Percentiles rank a stretch among this genome's conserved stretches.
These are phyloP conservation scores for Scutellaria galericulata DNA, from an alignment of 257 asterid genomes.

Conservation along the genomic window DNA sequence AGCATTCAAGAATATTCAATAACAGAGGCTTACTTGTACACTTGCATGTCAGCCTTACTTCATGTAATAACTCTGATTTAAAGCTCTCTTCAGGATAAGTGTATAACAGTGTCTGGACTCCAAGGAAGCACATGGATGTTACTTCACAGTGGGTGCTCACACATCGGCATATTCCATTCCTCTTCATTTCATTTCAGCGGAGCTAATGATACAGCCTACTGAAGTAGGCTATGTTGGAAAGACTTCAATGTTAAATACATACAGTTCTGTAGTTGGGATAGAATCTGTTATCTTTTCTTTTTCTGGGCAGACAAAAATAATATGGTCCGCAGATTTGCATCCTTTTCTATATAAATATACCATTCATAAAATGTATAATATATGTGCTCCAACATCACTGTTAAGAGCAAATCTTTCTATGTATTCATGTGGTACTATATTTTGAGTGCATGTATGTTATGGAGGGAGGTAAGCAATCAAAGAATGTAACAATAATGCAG, in stretches of 20 bases:
- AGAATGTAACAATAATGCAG: no score
- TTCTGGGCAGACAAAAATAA: neutral
- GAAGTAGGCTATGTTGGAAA: no score
- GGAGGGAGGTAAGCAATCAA: no score
- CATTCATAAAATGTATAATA: neutral
- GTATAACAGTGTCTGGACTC: neutral
- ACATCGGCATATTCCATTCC: neutral
- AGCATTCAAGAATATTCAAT: conserved; percentile 3
- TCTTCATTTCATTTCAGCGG: neutral
- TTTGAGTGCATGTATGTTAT: no score
- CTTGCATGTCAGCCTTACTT: neutral
- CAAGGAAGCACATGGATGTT: neutral
- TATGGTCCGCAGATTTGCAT: neutral
- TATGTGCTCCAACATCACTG: neutral
- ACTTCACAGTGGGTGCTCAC: no score
- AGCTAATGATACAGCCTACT: neutral
- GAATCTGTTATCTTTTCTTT: neutral
- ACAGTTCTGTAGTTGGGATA: neutral
- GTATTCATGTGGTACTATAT: neutral
- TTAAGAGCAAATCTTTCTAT: neutral
- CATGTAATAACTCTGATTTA: neutral
- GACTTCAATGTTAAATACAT: no score
- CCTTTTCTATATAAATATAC: neutral
- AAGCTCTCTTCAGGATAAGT: neutral
- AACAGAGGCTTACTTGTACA: neutral